Base-by-base conservation (phyloP, 345 rosid species). In the Physaria fendleri region DNA sequence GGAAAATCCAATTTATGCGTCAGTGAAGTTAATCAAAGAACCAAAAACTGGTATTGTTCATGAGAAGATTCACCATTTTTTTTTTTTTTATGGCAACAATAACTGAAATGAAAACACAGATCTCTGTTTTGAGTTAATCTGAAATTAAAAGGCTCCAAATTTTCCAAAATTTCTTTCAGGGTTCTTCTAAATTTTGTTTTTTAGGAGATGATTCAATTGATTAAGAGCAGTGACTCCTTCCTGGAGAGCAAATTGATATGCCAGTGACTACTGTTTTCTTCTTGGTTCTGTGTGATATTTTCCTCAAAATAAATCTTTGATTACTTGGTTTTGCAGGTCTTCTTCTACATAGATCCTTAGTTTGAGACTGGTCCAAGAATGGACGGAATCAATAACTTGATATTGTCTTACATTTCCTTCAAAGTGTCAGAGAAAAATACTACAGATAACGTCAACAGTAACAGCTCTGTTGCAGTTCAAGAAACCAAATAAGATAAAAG, bases 191-290 rank as follows among this genome's bases (percentile, higher is more conserved):
- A 73, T 76, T 84, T 1, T 83, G 90, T 17, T 79, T 74, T 68
- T 85, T 94, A 4, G 99, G 97, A 20, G 97, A 90, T 76, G 95
- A 87, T 61, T 90, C 96, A 0, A 75, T 94, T 62, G 96, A 94
- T 75, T 82, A 90, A 74, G 96, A 91, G 76, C 96, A 91, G 72
- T 90, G 88, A 13, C 95, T 85, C 59, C 96, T 91, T 54, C 96
- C 96, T 0, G 98, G 96, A 54, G 96, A 91, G 69, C 87, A 85
- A 69, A 84, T 91, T 43, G 98, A 88, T 77, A 82, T 91, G 98
- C 98, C 98, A 55, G 96, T 88, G 47, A 78, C 78, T 22, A 20
- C 41, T 5, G 13, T 25, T 41, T 56, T 23, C 13, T 50, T 48
- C 20, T 47, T 23, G 9, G 13, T n/a, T 33, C 43, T 17, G 65